These are phyloP conservation scores for carrot (Daucus carota) DNA, from an alignment of 129 eudicot species.

Conservation along the genomic window DH1_v3.0 NC_030383.2:57404501-57405000, in stretches of 20 bases:
- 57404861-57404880: conserved; percentile 61
- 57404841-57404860: conserved; percentile 26
- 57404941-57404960: conserved; percentile 29
- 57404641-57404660: neutral
- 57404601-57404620: too few species aligned
- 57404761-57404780: too few species aligned
- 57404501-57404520: too few species aligned
- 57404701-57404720: neutral
- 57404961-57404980: too few species aligned
- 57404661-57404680: neutral
- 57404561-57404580: too few species aligned
- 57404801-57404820: neutral
- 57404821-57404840: neutral
- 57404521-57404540: too few species aligned
- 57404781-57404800: conserved; percentile 3
- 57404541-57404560: too few species aligned
- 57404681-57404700: neutral
- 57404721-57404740: neutral
- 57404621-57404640: too few species aligned
- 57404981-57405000: too few species aligned
- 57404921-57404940: conserved; percentile 78
- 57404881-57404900: conserved; percentile 78
- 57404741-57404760: neutral
- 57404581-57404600: neutral
- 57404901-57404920: conserved; percentile 83